Conservation (phyloP, 2,329 filamentous ascomycete species). For the Arthrinium phaeospermum region DNA sequence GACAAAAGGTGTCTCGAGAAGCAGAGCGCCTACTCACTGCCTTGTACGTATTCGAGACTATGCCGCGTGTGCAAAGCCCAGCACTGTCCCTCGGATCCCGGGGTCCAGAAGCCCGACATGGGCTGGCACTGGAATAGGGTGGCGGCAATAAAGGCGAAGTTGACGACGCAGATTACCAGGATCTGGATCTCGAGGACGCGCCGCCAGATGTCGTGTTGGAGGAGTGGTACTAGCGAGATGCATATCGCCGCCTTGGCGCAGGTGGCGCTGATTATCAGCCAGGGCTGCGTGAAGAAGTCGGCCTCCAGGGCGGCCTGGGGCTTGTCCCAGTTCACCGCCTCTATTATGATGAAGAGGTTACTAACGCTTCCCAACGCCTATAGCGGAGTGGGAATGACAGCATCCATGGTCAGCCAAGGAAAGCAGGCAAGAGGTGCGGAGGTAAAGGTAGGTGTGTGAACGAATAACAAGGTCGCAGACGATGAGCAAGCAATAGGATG, state of each 20-base stretch:
- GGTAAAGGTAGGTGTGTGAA: too few relatives aligned
- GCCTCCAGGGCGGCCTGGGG: constrained; percentile 38
- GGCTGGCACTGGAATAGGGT: constrained; percentile 45
- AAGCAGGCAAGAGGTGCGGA: neutral
- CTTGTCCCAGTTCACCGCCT: constrained; percentile 35
- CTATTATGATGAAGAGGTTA: constrained; percentile 42
- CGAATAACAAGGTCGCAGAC: too few relatives aligned
- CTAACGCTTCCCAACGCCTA: constrained; percentile 42
- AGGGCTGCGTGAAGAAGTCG: constrained; percentile 43
- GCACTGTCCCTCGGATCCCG: constrained; percentile 37
- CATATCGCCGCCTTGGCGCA: constrained; percentile 46
- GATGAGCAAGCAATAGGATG: neutral
- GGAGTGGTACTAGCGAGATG: constrained; percentile 39
- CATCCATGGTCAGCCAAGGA: neutral
- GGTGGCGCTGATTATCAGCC: constrained; percentile 42
- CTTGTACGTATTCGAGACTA: constrained; percentile 44
- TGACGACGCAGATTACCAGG: constrained; percentile 37
- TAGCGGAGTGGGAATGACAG: neutral
- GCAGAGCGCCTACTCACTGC: constrained; percentile 29
- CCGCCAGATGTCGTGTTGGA: constrained; percentile 21
- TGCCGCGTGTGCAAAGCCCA: constrained; percentile 40
- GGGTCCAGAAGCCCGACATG: constrained; percentile 44
- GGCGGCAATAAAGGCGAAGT: constrained; percentile 40
- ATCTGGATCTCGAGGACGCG: constrained; percentile 35
- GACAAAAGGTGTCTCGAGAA: too few relatives aligned